Conservation (phyloP, 164 flowering plant genomes). For the Warburgia ugandensis region DNA sequence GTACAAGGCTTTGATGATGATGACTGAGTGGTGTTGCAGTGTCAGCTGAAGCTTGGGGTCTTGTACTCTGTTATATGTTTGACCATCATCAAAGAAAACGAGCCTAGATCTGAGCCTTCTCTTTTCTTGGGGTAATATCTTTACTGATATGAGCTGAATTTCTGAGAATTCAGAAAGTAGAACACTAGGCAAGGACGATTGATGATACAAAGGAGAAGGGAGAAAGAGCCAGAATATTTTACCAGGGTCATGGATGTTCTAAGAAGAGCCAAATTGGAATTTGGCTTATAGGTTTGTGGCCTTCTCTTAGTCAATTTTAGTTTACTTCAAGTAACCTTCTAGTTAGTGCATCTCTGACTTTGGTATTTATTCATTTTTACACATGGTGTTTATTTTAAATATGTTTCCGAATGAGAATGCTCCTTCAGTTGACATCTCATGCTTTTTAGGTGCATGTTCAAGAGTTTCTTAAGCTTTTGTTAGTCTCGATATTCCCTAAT, state of each 20-base stretch:
- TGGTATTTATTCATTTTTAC: neutral
- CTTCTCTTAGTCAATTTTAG: neutral
- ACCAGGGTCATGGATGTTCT: constrained; percentile 51
- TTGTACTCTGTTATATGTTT: neutral
- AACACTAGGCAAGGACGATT: constrained; percentile 65
- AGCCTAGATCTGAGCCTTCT: neutral
- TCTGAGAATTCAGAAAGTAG: constrained; percentile 56
- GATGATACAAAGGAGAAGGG: constrained; percentile 55
- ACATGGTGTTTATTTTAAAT: too few species aligned
- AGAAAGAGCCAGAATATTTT: constrained; percentile 66
- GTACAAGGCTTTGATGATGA: neutral
- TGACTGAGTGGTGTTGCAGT: neutral
- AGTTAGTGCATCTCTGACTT: too few species aligned
- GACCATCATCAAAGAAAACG: neutral
- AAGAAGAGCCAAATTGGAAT: constrained; percentile 58
- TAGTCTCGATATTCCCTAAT: too few species aligned
- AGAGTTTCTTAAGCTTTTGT: too few species aligned
- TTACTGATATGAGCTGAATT: neutral
- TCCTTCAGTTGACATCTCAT: too few species aligned
- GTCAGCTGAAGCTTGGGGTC: too few species aligned
- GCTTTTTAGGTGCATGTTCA: too few species aligned
- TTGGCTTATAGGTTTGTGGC: constrained; percentile 27
- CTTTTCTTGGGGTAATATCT: neutral
- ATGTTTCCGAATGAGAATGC: too few species aligned
- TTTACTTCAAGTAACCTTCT: neutral